Evolutionary conservation across 805 yeast species (phyloP).

Genomic region (Saturnispora hagleri): DNA sequence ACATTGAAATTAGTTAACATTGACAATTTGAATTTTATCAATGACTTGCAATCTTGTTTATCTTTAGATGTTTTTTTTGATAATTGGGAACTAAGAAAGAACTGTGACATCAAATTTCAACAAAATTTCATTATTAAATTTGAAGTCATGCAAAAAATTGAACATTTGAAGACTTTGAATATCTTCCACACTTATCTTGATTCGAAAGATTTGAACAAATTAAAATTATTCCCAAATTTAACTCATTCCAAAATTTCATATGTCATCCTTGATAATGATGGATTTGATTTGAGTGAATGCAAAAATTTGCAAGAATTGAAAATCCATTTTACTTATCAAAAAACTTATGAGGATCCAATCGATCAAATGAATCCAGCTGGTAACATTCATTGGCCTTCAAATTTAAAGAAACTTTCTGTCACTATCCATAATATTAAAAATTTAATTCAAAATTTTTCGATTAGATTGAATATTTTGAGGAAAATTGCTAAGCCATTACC

Average conservation of each 20-base stretch:
- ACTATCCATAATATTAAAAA: constrained; percentile 25
- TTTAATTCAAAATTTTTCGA: constrained; percentile 21
- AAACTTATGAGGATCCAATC: constrained; percentile 11
- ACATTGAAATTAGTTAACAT: constrained; percentile 23
- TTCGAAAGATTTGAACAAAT: constrained; percentile 20
- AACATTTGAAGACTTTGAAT: constrained; percentile 19
- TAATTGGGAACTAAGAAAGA: constrained; percentile 25
- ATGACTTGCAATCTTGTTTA: constrained; percentile 16
- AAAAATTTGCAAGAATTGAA: constrained; percentile 22
- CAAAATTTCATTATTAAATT: constrained; percentile 18
- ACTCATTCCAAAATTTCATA: constrained; percentile 25
- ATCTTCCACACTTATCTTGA: constrained; percentile 25
- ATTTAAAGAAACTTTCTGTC: constrained; percentile 21
- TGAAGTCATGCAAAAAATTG: constrained; percentile 13
- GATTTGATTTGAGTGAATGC: constrained; percentile 24
- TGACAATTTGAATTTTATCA: constrained; percentile 23
- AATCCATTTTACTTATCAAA: constrained; percentile 24
- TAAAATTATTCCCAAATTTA: constrained; percentile 23
- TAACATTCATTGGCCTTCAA: constrained; percentile 22
- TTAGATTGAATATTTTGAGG: constrained; percentile 21
- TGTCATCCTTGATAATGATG: constrained; percentile 22
- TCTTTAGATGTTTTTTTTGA: constrained; percentile 26
- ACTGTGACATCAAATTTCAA: constrained; percentile 20
- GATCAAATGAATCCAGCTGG: constrained; percentile 1
- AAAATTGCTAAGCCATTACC: constrained; percentile 24